Percentiles rank a stretch among this genome's conserved stretches.
Evolutionary conservation across 2,329 filamentous ascomycete genomes (phyloP).

Genomic region (Fusarium protoensiforme): DNA sequence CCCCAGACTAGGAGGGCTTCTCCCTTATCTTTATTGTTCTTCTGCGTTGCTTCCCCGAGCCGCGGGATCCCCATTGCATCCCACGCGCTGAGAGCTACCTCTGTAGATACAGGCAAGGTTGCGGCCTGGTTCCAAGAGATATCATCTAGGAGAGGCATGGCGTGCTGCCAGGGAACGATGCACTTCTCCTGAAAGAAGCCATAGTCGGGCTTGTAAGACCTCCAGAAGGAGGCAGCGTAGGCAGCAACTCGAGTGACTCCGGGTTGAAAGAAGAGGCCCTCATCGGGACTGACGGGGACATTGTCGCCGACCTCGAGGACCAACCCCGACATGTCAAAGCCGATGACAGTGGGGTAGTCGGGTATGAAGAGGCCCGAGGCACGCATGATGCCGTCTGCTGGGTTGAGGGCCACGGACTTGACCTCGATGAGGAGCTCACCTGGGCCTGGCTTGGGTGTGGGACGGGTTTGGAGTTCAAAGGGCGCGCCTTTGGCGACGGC

Average conservation of each 20-base stretch:
- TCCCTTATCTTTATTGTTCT: conserved; percentile 25
- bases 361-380: conserved; percentile 54
- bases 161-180: conserved; percentile 55
- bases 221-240: conserved; percentile 54
- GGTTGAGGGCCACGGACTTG: conserved; percentile 61
- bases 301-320: conserved; percentile 54
- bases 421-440: conserved; percentile 59
- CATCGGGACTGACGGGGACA: conserved; percentile 44
- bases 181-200: conserved; percentile 58
- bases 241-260: conserved; percentile 53
- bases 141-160: conserved; percentile 46
- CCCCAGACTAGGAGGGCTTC: conserved; percentile 57
- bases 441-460: conserved; percentile 57
- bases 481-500: conserved; percentile 48
- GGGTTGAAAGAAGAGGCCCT: conserved; percentile 38
- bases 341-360: conserved; percentile 54
- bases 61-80: conserved; percentile 50
- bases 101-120: conserved; percentile 51
- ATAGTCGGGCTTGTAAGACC: conserved; percentile 55
- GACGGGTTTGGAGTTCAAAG: conserved; percentile 50
- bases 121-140: conserved; percentile 55
- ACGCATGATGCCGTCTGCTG: conserved; percentile 57
- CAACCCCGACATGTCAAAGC: conserved; percentile 56
- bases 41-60: conserved; percentile 11
- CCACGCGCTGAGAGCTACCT: conserved; percentile 53